Evolutionary conservation across 2,329 filamentous ascomycete species (phyloP).

Genomic region (Aspergillus versicolor): DNA sequence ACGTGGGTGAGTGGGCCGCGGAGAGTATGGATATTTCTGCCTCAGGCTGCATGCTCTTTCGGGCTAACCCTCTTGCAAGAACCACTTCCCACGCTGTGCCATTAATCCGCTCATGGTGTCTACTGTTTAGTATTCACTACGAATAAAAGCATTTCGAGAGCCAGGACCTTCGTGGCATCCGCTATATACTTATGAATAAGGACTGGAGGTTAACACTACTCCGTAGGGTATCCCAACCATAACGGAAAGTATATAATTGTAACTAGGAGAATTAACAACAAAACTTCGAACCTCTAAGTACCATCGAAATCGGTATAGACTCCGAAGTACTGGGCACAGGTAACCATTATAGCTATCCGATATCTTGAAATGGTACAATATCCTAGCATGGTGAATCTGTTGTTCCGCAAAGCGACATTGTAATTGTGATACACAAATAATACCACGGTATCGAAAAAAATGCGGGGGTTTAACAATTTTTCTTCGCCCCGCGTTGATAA

Average conservation of each 20-base stretch:
- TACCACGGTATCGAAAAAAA: constrained; percentile 5
- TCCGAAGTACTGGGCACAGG: too few species aligned
- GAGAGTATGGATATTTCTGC: neutral
- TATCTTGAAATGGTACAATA: neutral
- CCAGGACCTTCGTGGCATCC: neutral
- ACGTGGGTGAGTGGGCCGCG: constrained; percentile 15
- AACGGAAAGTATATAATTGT: neutral
- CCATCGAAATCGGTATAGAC: too few species aligned
- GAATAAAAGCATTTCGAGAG: neutral
- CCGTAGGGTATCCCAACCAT: too few species aligned
- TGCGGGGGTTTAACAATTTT: constrained; percentile 6
- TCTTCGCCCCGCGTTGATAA: neutral
- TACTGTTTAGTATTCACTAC: neutral
- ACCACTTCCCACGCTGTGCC: neutral
- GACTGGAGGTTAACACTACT: neutral
- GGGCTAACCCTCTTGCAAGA: neutral
- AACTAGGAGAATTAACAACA: neutral
- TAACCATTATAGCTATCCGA: too few species aligned
- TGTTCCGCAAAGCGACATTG: neutral
- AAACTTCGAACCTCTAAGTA: neutral
- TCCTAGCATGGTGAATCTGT: neutral
- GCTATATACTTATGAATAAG: neutral
- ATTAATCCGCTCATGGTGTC: neutral
- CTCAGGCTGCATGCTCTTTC: neutral
- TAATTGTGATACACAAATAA: constrained; percentile 5